Percentiles rank a stretch among this genome's conserved stretches.
Evolutionary conservation across 352 stramenopile genomes (phyloP).

Genomic region (Phytophthora fragariae): DNA sequence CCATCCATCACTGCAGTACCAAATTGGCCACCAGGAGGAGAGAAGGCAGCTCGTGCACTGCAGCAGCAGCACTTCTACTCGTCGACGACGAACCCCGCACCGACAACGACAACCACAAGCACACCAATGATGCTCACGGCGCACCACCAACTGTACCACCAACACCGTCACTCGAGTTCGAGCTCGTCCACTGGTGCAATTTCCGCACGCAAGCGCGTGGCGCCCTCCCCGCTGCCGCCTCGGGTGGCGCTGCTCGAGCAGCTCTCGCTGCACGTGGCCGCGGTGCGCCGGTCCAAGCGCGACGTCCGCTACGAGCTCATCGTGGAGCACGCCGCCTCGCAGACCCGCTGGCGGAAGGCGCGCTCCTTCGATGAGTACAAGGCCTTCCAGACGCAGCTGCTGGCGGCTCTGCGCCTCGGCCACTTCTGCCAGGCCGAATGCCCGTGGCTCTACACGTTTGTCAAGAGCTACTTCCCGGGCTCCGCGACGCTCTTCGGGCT

Average conservation of each 20-base stretch:
- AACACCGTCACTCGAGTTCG: conserved; percentile 13
- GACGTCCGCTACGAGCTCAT: conserved; percentile 22
- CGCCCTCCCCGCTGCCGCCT: too few species aligned
- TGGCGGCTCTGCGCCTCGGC: conserved; percentile 33
- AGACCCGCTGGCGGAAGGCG: conserved; percentile 11
- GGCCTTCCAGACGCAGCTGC: conserved; percentile 42
- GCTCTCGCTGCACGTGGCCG: conserved; percentile 21
- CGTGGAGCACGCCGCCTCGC: conserved; percentile 16
- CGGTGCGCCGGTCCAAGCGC: conserved; percentile 24
- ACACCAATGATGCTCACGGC: conserved; percentile 4
- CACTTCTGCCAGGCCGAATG: conserved; percentile 53
- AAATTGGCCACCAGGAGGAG: background rate
- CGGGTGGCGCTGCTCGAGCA: conserved; percentile 29
- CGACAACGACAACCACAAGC: background rate
- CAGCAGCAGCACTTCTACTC: background rate
- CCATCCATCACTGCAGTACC: conserved; percentile 13
- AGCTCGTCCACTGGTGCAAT: background rate
- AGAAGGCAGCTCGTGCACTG: background rate
- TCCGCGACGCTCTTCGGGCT: conserved; percentile 33
- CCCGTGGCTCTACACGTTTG: conserved; percentile 47
- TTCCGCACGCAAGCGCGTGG: conserved; percentile 7
- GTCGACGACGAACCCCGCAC: background rate
- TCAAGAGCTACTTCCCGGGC: conserved; percentile 53
- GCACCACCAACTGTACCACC: conserved; percentile 13
- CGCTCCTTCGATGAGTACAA: conserved; percentile 47